Percentiles rank a stretch among this genome's conserved stretches.
Evolutionary conservation across 768 basidiomycete species (phyloP).

Genomic region (Hemileccinum rubropunctum): DNA sequence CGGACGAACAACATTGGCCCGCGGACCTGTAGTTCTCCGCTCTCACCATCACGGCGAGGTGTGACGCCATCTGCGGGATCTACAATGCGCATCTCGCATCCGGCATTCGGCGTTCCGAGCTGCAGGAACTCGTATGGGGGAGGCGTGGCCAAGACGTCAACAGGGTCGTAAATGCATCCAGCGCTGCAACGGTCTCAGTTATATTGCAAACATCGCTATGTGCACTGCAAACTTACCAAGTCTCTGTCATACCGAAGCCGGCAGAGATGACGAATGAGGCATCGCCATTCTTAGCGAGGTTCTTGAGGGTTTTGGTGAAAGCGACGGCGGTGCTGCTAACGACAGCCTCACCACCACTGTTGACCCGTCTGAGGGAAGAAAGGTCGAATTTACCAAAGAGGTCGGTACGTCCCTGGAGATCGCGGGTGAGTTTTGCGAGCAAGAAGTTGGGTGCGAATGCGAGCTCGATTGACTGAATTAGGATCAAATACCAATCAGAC

Average conservation of each 20-base stretch:
- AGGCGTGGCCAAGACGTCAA: constrained; percentile 18
- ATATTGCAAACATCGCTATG: background rate
- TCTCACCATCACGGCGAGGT: constrained; percentile 28
- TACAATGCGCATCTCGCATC: constrained; percentile 37
- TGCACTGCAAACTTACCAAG: constrained; percentile 24
- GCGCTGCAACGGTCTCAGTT: constrained; percentile 19
- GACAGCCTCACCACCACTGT: constrained; percentile 42
- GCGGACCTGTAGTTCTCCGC: constrained; percentile 42
- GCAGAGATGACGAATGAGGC: constrained; percentile 38
- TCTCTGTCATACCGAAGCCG: constrained; percentile 38
- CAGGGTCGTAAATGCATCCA: constrained; percentile 40
- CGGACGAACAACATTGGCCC: constrained; percentile 39
- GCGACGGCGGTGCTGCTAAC: constrained; percentile 36
- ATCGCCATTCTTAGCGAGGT: constrained; percentile 12
- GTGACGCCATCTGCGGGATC: constrained; percentile 27
- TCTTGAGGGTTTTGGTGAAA: constrained; percentile 32
- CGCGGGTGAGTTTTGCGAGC: constrained; percentile 35
- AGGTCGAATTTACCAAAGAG: constrained; percentile 31
- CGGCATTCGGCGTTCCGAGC: constrained; percentile 29
- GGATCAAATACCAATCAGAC: background rate
- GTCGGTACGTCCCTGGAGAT: constrained; percentile 23
- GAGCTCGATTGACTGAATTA: constrained; percentile 26
- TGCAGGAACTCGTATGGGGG: constrained; percentile 37
- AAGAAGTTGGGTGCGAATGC: constrained; percentile 42
- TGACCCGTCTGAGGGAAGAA: constrained; percentile 33